A percentile compares a stretch with the other conserved stretches of the same genome.
Evolutionary conservation across 2,329 filamentous ascomycete species (phyloP).

Genomic region (Eutypa lata): DNA sequence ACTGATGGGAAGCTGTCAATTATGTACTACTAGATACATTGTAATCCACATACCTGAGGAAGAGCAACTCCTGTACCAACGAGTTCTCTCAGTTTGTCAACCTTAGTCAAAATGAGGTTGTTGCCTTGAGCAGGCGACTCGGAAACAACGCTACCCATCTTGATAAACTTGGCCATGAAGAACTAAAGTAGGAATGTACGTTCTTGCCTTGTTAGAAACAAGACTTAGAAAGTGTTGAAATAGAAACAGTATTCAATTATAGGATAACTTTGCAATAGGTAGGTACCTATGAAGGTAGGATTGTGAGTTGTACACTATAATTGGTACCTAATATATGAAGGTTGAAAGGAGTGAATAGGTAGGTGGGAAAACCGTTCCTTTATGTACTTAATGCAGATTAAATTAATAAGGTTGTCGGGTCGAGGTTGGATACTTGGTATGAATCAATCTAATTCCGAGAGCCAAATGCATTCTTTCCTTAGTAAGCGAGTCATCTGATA

Average conservation of each 20-base stretch:
- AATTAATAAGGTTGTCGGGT: neutral
- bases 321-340: too few species aligned
- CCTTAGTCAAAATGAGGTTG: conserved; percentile 22
- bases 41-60: conserved; percentile 21
- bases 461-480: neutral
- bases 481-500: neutral
- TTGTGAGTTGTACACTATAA: too few species aligned
- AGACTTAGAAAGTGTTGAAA: too few species aligned
- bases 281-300: too few species aligned
- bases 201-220: neutral
- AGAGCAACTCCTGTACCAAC: conserved; percentile 33
- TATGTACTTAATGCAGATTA: too few species aligned
- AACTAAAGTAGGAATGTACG: neutral
- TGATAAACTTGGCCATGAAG: neutral
- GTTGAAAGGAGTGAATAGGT: neutral
- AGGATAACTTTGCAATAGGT: too few species aligned
- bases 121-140: conserved; percentile 17
- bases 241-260: too few species aligned
- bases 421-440: too few species aligned
- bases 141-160: neutral
- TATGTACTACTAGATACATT: conserved; percentile 13
- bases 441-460: neutral
- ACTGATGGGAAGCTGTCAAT: conserved; percentile 45
- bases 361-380: too few species aligned
- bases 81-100: conserved; percentile 41